Base-by-base conservation (phyloP, 371 early-diverging fungal genomes). In the Synchytrium microbalum region DNA sequence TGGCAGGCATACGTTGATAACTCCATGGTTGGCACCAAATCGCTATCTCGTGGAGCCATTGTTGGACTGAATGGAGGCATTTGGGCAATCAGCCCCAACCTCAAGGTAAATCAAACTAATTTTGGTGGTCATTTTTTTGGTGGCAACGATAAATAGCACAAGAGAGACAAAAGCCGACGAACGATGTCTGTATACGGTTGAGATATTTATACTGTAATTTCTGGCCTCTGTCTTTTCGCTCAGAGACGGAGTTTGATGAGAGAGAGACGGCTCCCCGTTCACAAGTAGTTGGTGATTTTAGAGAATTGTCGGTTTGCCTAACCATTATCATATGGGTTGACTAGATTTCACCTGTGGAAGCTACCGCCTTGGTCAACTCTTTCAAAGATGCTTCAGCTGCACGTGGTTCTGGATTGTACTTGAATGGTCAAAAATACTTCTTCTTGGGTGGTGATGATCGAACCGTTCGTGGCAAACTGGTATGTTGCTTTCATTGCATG, bases 1-100 rank as follows among this genome's bases (percentile, higher is more conserved):
- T 92, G 91, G 91, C 88, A 91, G 82, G 62, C 81, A 65, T 92
- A 92, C 83, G 91, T 93, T 67, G 92, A 92, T 74, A 72, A 32
- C 73, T 87, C 88, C 80, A 86, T 95, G 55, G 67, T 92, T 63
- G 90, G 82, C 53, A 88, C 90, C 64, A 84, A 85, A 38, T 81
- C 85, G 66, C 83, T 95, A 61, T 27, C 67, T 25, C 55, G 46
- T 10, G 46, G 46, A 19, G 46, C 46, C 19, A 38, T 38, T 19
- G 19, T 54, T 25, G 54, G 60, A 33, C 23, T 16, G 62, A 26
- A 60, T 59, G n/a, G 56, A 26, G 29, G 32, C 5, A 28, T 56
- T 19, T 56, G 27, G 32, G 27, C 32, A 16, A 16, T 19, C 32
- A 28, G 27, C 19, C 32, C 32, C 19, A 56, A 28, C 19, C 19